These are phyloP conservation scores for Trichoderma orchidacearum DNA, from an alignment of 495 filamentous ascomycete species.

Conservation along the genomic window DNA sequence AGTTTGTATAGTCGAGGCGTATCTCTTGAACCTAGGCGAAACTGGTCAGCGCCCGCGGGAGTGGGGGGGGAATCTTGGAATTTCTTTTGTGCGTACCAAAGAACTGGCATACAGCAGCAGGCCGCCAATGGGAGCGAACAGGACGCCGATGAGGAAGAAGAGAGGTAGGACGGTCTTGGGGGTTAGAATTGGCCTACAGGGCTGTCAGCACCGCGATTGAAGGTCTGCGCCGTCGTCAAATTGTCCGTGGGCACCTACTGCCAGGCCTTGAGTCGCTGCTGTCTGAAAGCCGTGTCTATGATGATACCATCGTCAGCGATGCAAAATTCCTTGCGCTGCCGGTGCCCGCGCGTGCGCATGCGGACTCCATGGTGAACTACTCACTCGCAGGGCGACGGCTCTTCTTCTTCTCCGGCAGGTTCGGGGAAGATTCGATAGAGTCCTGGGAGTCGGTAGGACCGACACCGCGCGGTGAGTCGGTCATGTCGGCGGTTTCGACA, in stretches of 20 bases:
- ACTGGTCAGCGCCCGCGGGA: slow-evolving; percentile 8
- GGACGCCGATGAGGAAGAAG: slow-evolving; percentile 73
- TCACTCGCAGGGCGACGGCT: slow-evolving; percentile 74
- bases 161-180: slow-evolving; percentile 85
- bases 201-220: background rate
- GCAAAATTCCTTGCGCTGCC: background rate
- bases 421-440: slow-evolving; percentile 21
- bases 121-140: slow-evolving; percentile 82
- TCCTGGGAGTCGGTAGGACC: slow-evolving; percentile 24
- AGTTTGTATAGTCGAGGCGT: slow-evolving; percentile 78
- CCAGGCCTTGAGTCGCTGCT: slow-evolving; percentile 89
- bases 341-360: background rate
- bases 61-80: too few relatives aligned
- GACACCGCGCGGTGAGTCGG: slow-evolving; percentile 12
- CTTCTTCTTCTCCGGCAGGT: slow-evolving; percentile 56
- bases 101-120: slow-evolving; percentile 72
- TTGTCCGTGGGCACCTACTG: slow-evolving; percentile 43
- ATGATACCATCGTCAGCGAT: slow-evolving; percentile 2
- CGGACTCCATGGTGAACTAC: slow-evolving; percentile 13
- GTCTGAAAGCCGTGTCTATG: slow-evolving; percentile 78
- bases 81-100: slow-evolving; percentile 42
- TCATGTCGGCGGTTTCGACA: slow-evolving; percentile 10
- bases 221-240: background rate
- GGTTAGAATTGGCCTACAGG: slow-evolving; percentile 68
- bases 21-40: slow-evolving; percentile 73